Percentiles rank a stretch among this genome's conserved stretches.
These are phyloP conservation scores for Mortierella antarctica DNA, from an alignment of 192 early-diverging fungal species.

Conservation along the genomic window DNA sequence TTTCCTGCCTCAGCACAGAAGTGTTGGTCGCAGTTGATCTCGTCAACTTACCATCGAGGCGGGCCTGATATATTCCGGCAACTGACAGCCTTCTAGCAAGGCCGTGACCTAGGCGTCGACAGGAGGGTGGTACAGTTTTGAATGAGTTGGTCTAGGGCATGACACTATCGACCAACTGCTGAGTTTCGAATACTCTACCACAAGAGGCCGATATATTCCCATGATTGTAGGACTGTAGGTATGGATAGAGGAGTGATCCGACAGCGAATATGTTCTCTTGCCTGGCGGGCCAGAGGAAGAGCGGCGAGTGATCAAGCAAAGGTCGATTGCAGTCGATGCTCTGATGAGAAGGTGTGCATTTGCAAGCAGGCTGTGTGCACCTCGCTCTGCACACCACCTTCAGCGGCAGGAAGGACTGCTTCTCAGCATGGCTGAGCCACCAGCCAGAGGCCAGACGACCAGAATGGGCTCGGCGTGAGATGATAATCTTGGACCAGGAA, in stretches of 20 bases:
- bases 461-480: too few species aligned
- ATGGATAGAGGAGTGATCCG: background rate
- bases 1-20: background rate
- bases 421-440: too few species aligned
- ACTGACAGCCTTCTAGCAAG: slow-evolving; percentile 28
- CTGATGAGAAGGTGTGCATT: background rate
- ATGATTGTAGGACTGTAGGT: background rate
- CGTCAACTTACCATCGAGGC: slow-evolving; percentile 21
- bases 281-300: too few species aligned
- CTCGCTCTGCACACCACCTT: background rate
- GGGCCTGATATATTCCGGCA: slow-evolving; percentile 10
- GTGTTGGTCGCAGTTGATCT: too few species aligned
- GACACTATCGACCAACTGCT: background rate
- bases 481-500: background rate
- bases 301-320: too few species aligned
- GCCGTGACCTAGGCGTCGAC: slow-evolving; percentile 27
- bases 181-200: slow-evolving; percentile 5
- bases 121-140: background rate
- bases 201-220: slow-evolving; percentile 34
- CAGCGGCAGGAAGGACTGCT: too few species aligned
- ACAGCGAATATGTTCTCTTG: too few species aligned
- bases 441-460: too few species aligned
- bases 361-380: background rate
- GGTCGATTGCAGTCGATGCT: too few species aligned
- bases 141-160: background rate